Percentiles rank a stretch among this genome's conserved stretches.
phyloP scores from a whole-genome alignment of 139 green algal genomes.

The Volvox africanus region DNA sequence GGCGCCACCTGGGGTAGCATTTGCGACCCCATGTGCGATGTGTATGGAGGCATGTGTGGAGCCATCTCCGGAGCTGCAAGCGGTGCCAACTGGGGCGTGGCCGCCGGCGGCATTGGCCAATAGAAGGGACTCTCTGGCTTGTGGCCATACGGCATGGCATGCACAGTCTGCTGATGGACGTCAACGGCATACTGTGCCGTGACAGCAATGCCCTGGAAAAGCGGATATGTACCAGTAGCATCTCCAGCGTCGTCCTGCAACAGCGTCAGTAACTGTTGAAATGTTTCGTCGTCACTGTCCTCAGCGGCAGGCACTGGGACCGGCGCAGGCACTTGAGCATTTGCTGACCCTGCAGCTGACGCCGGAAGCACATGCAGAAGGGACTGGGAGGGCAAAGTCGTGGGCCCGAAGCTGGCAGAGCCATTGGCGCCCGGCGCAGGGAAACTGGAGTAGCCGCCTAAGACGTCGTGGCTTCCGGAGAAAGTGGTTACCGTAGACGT shows the following conservation, averaged over 20 bases:
- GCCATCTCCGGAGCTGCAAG: too few relatives aligned
- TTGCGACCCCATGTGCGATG: too few relatives aligned
- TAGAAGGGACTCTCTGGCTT: neutral
- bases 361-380: too few relatives aligned
- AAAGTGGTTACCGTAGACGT: too few relatives aligned
- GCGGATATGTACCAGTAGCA: neutral
- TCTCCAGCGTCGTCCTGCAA: neutral
- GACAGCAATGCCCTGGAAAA: neutral
- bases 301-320: neutral
- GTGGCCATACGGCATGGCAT: constrained; percentile 17
- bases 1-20: too few relatives aligned
- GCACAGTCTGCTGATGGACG: neutral
- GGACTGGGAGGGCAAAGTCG: too few relatives aligned
- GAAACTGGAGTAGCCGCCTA: neutral
- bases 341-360: too few relatives aligned
- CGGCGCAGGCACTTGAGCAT: too few relatives aligned
- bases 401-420: too few relatives aligned
- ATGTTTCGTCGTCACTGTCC: constrained; percentile 11
- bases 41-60: too few relatives aligned
- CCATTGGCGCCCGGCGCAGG: too few relatives aligned
- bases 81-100: neutral
- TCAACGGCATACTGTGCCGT: neutral
- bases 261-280: neutral
- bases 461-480: too few relatives aligned
- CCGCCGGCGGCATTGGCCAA: neutral